A percentile compares a stretch with the other conserved stretches of the same genome.
phyloP scores from a whole-genome alignment of 495 filamentous ascomycete genomes.

The Aspergillus incahuasiensis region DNA sequence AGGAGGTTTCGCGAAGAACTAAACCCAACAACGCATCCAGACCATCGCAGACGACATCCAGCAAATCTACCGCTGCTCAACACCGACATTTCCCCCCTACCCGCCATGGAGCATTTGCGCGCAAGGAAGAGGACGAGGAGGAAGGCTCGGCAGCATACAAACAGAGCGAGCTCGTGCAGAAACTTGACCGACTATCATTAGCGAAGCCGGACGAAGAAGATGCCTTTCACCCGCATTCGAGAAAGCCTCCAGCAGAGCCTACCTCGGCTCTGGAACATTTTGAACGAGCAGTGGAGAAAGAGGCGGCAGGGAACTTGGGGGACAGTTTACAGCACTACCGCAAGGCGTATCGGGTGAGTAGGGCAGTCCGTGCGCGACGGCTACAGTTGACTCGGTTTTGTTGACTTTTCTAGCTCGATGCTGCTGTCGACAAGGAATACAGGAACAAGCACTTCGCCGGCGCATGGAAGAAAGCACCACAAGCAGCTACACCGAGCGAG shows the following conservation, averaged over 20 bases:
- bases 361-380: conserved; percentile 12
- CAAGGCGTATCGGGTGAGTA: conserved; percentile 81
- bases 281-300: conserved; percentile 85
- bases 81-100: conserved; percentile 30
- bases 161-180: conserved; percentile 38
- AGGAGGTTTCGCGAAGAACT: conserved; percentile 64
- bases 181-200: conserved; percentile 32
- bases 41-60: conserved; percentile 19
- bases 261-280: conserved; percentile 86
- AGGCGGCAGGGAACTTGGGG: conserved; percentile 76
- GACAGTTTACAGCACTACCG: conserved; percentile 88
- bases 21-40: conserved; percentile 23
- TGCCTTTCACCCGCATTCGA: conserved; percentile 24
- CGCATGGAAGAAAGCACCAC: conserved; percentile 48
- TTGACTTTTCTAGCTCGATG: conserved; percentile 55
- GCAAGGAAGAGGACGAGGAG: conserved; percentile 33
- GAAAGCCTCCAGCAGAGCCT: conserved; percentile 46
- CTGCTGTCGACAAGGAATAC: conserved; percentile 77
- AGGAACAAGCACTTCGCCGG: conserved; percentile 81
- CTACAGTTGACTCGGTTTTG: background rate
- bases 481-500: conserved; percentile 51
- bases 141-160: conserved; percentile 37
- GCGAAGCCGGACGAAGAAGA: conserved; percentile 27
- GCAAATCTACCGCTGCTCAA: conserved; percentile 20
- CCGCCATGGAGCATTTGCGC: conserved; percentile 30